Evolutionary conservation across 2,329 filamentous ascomycete genomes (phyloP), one percentile per base, ranked within the genome.

Genomic region (Alternaria consortialis): DNA sequence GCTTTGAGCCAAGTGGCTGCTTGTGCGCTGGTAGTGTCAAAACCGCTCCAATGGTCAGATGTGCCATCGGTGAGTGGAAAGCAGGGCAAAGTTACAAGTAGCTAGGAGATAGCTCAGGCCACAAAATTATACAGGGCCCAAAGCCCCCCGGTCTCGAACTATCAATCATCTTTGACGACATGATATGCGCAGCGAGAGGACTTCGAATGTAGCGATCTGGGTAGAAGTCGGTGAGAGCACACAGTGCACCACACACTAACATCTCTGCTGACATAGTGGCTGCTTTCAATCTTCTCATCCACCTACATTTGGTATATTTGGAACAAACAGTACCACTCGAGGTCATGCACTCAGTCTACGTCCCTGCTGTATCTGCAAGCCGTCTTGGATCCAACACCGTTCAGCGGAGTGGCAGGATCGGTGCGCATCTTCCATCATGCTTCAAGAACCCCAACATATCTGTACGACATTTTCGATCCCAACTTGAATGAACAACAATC

Each of bases 1-100:
- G 53, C 31, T 63, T 65, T 63, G 42, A 52, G 60, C 63, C 51
- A 65, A 58, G 54, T 63, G 60, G 53, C 50, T 56, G 54, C 31
- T 55, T 47, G 58, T 59, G 32, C 51, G 13, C 37, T 32, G 27
- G 40, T 54, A 36, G 47, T 20, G 52, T 15, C 4, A 48, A 50
- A 42, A 37, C 13, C 52, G 25, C 5, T 8, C 13, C 36, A 52
- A 56, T 40, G 60, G 37, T 50, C 47, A 29, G 52, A 13, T 8
- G n/a, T 17, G 27, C 7, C 27, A 56, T 31, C 50, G 36, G 50
- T 40, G 17, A 48, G 46, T 15, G 7, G 31, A 1, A 48, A 34
- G 46, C 46, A 48, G 46, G 31, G 46, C 39, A 36, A 36, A 23
- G 12, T 20, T 48, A n/a, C 31, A 36, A 36, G 31, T 17, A 15